Evolutionary conservation across 805 yeast genomes (phyloP).

Genomic region (Nakazawaea populi): DNA sequence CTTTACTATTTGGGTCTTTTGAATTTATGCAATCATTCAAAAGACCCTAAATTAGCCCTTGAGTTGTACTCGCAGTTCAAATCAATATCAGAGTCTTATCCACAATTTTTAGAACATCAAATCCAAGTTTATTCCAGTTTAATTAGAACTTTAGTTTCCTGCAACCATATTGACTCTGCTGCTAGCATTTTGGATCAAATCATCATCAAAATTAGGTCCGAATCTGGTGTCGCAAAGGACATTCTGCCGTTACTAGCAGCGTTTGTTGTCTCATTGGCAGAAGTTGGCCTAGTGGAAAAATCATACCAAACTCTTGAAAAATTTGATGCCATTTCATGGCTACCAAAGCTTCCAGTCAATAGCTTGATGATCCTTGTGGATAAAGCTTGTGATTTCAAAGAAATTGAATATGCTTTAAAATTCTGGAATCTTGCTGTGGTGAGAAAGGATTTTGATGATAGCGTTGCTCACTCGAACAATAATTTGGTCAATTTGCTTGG

Average conservation of each 20-base stretch:
- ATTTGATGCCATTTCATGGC: constrained; percentile 23
- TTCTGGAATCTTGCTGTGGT: constrained; percentile 26
- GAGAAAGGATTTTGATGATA: constrained; percentile 25
- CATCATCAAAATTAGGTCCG: constrained; percentile 35
- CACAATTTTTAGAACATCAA: constrained; percentile 24
- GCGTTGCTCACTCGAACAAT: constrained; percentile 1
- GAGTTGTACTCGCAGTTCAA: constrained; percentile 33
- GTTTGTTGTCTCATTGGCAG: constrained; percentile 22
- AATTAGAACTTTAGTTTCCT: constrained; percentile 45
- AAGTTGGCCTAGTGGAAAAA: constrained; percentile 16
- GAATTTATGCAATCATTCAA: constrained; percentile 8
- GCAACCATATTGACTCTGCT: constrained; percentile 44
- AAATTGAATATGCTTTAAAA: constrained; percentile 18
- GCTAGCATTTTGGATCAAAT: constrained; percentile 53
- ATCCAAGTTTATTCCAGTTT: constrained; percentile 44
- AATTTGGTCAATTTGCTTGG: constrained; percentile 7
- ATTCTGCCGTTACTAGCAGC: constrained; percentile 18
- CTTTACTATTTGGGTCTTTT: constrained; percentile 7
- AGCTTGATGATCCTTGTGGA: constrained; percentile 20
- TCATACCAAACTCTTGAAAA: constrained; percentile 20
- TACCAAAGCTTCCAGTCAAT: constrained; percentile 27
- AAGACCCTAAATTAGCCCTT: constrained; percentile 1
- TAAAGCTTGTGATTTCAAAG: constrained; percentile 16
- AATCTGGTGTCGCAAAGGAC: constrained; percentile 12
- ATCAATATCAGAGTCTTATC: constrained; percentile 8